Base-by-base conservation (phyloP, 257 asterid genomes). In the Solanum rostratum region DNA sequence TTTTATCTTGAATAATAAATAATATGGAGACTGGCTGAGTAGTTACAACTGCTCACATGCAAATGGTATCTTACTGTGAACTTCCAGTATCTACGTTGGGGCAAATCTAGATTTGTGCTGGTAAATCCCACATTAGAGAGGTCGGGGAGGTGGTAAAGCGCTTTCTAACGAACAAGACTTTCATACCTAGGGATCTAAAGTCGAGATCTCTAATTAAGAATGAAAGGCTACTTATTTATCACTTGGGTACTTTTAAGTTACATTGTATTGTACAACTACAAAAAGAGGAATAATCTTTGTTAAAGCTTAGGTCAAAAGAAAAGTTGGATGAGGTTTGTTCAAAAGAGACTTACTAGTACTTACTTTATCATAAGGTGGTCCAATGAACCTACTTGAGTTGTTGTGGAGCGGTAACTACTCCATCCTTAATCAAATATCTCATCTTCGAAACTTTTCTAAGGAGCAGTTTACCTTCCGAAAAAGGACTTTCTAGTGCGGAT, bases 31-130 rank as follows among this genome's bases (percentile, higher is more conserved):
- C 86, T 46, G 60, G 20, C 10, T 76, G 39, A 80, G 85, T 79
- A 86, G 87, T 87, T 45, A 49, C 33, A 89, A 89, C 92, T 85
- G 87, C 92, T 85, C 92, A 88, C 93, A 86, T 92, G 92, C 85
- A 45, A 70, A 14, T 52, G 84, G 80, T 73, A 62, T 68, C 73
- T 55, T 37, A 79, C 49, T 79, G 63, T 73, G 20, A 54, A 39
- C 3, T 65, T 30, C 2, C 2, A 10, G 20, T 69, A 19, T 0
- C 0, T 18, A 1, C 6, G 10, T 1, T 37, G 10, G 9, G 50
- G 0, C 10, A 0, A 1, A 37, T 69, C 3, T 3, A 2, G 2
- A 69, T 69, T 69, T 2, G 52, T 19, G 29, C 0, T 0, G 10
- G 0, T 3, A 33, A 62, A 6, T 68, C 8, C 8, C 15, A 33